Evolutionary conservation across 371 early-diverging fungal genomes (phyloP).

Genomic region (Rhizopus arrhizus): DNA sequence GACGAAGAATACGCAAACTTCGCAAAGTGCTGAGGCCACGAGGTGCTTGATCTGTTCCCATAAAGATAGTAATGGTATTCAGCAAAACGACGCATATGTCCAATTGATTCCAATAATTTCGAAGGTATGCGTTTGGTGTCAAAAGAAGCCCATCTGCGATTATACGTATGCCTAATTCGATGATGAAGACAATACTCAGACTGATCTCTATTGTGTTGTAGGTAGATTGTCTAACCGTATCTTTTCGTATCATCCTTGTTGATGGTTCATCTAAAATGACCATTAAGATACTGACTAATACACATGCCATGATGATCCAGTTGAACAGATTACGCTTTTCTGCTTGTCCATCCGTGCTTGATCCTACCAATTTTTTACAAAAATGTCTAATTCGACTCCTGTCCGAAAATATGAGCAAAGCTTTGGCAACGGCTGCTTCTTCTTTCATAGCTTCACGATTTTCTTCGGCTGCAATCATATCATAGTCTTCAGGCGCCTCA

Average conservation of each 20-base stretch:
- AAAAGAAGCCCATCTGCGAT: constrained; percentile 59
- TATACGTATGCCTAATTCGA: constrained; percentile 55
- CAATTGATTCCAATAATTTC: constrained; percentile 59
- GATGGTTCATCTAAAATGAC: constrained; percentile 63
- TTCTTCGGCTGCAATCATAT: constrained; percentile 48
- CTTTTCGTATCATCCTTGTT: constrained; percentile 38
- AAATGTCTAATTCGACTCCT: constrained; percentile 37
- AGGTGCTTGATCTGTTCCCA: constrained; percentile 33
- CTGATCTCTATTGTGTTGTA: constrained; percentile 50
- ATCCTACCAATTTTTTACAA: constrained; percentile 47
- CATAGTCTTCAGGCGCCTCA: constrained; percentile 42
- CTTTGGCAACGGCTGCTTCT: constrained; percentile 27
- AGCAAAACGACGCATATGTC: constrained; percentile 57
- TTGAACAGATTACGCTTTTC: constrained; percentile 55
- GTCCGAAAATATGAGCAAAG: constrained; percentile 42
- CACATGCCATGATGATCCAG: constrained; percentile 62
- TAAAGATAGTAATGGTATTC: constrained; percentile 51
- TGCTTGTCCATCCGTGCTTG: constrained; percentile 35
- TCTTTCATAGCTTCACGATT: constrained; percentile 38
- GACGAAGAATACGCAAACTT: constrained; percentile 60
- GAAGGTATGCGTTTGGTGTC: constrained; percentile 53
- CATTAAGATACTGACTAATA: constrained; percentile 58
- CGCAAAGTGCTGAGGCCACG: constrained; percentile 52
- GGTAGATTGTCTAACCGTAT: constrained; percentile 34
- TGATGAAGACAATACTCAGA: constrained; percentile 50